A percentile compares a stretch with the other conserved stretches of the same genome.
These are phyloP conservation scores for Omphalotus guepiniiformis DNA, from an alignment of 768 basidiomycete species.

Conservation along the genomic window DNA sequence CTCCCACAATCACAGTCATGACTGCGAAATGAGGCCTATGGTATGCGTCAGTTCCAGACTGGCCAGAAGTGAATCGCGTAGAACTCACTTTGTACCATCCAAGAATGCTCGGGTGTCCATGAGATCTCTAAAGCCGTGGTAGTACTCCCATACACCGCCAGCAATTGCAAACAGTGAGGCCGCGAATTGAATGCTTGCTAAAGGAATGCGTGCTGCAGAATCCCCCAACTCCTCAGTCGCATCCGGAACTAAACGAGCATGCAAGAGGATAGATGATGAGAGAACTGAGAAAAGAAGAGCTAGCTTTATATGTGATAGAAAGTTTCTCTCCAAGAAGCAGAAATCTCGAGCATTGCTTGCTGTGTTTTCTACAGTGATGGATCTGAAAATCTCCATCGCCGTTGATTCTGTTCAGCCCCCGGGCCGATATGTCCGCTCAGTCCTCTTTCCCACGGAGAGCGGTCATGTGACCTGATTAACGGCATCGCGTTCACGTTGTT, in stretches of 20 bases:
- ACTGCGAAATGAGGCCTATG: constrained; percentile 48
- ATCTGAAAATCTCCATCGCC: constrained; percentile 11
- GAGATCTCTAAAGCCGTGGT: constrained; percentile 52
- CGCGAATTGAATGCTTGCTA: constrained; percentile 49
- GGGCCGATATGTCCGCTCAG: no score
- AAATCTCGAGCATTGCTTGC: constrained; percentile 71
- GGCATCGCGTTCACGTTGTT: constrained; percentile 32
- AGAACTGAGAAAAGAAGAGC: constrained; percentile 60
- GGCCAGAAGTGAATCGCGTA: background rate
- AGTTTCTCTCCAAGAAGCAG: constrained; percentile 75
- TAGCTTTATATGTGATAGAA: constrained; percentile 65
- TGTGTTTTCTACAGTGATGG: constrained; percentile 35
- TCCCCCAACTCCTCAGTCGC: constrained; percentile 15
- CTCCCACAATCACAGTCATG: constrained; percentile 42
- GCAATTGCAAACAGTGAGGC: constrained; percentile 51
- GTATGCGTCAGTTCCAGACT: constrained; percentile 1
- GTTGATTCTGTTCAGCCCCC: background rate
- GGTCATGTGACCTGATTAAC: background rate
- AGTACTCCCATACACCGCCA: constrained; percentile 67
- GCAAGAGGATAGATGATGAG: constrained; percentile 60
- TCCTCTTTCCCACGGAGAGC: no score
- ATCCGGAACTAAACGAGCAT: constrained; percentile 52
- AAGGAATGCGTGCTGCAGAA: constrained; percentile 34
- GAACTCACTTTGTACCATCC: constrained; percentile 48
- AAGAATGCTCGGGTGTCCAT: constrained; percentile 57